phyloP scores from a whole-genome alignment of 352 stramenopile genomes.

The Halophytophthora batemanensis region DNA sequence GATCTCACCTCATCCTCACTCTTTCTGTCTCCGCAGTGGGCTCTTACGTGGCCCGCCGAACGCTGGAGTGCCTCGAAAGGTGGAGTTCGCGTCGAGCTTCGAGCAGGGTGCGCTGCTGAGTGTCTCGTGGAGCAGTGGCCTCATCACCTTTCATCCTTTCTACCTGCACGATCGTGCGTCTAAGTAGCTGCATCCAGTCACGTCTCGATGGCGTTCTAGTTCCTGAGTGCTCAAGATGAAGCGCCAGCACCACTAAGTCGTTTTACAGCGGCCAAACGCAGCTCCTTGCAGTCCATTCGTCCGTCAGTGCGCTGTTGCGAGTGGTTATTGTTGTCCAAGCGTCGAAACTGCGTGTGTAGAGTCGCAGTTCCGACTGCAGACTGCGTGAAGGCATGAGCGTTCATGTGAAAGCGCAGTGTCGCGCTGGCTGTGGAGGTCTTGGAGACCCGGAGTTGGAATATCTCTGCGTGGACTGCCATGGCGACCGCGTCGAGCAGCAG shows the following conservation, averaged over 20 bases:
- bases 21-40: conserved; percentile 25
- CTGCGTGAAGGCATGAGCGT: conserved; percentile 35
- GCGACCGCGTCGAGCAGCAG: conserved; percentile 38
- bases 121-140: conserved; percentile 70
- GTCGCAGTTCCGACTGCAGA: neutral
- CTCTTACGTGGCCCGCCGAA: conserved; percentile 60
- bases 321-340: no score
- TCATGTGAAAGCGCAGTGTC: conserved; percentile 43
- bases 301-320: no score
- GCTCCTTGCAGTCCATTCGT: no score
- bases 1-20: neutral
- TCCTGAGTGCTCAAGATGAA: conserved; percentile 3
- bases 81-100: conserved; percentile 68
- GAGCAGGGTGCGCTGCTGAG: conserved; percentile 66
- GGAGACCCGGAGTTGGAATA: conserved; percentile 58
- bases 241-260: neutral
- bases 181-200: conserved; percentile 4
- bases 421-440: conserved; percentile 49
- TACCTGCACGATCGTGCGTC: conserved; percentile 55
- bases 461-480: conserved; percentile 68
- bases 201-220: no score
- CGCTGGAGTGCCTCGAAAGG: conserved; percentile 47
- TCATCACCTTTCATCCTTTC: conserved; percentile 80
- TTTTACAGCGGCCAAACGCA: no score
- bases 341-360: neutral